Conservation (phyloP, 2,329 filamentous ascomycete species). For the Rachicladosporium sp. region DNA sequence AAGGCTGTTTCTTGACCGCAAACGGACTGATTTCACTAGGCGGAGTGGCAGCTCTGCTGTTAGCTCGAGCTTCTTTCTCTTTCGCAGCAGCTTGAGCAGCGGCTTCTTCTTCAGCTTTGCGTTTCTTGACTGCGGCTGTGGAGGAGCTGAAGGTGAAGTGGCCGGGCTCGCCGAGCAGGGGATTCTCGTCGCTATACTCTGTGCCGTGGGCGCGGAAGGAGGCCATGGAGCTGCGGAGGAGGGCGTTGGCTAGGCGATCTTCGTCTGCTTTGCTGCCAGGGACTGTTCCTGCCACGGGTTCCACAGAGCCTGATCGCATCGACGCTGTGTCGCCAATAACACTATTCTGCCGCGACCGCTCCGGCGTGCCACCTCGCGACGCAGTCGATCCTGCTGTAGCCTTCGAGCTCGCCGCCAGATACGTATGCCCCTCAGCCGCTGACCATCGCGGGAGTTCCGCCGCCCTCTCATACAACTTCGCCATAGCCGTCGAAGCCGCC, state of each 20-base stretch:
- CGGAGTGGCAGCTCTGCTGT: slow-evolving; percentile 3
- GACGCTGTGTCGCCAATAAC: too few relatives aligned
- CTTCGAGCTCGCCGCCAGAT: slow-evolving; percentile 22
- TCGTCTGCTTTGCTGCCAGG: too few relatives aligned
- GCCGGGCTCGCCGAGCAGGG: slow-evolving; percentile 50
- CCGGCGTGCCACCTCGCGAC: slow-evolving; percentile 8
- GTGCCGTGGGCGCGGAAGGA: slow-evolving; percentile 38
- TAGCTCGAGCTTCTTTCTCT: slow-evolving; percentile 17
- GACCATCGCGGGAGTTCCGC: slow-evolving; percentile 44
- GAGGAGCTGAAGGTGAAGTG: slow-evolving; percentile 45
- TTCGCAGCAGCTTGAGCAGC: slow-evolving; percentile 13
- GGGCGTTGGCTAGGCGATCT: slow-evolving; percentile 11
- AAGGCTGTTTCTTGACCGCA: slow-evolving; percentile 2
- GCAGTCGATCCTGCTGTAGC: slow-evolving; percentile 18
- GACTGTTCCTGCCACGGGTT: too few relatives aligned
- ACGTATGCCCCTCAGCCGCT: slow-evolving; percentile 48
- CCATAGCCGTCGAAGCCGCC: slow-evolving; percentile 42
- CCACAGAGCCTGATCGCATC: too few relatives aligned
- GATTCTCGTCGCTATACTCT: slow-evolving; percentile 54
- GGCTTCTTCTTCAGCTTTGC: slow-evolving; percentile 24
- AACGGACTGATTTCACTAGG: background rate
- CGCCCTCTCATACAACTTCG: slow-evolving; percentile 42
- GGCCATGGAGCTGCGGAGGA: slow-evolving; percentile 28
- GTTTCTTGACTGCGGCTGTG: slow-evolving; percentile 30
- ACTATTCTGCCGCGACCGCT: slow-evolving; percentile 19